These are phyloP conservation scores for Pleurotus tuber-regium DNA, from an alignment of 768 basidiomycete species.

Conservation along the genomic window DNA sequence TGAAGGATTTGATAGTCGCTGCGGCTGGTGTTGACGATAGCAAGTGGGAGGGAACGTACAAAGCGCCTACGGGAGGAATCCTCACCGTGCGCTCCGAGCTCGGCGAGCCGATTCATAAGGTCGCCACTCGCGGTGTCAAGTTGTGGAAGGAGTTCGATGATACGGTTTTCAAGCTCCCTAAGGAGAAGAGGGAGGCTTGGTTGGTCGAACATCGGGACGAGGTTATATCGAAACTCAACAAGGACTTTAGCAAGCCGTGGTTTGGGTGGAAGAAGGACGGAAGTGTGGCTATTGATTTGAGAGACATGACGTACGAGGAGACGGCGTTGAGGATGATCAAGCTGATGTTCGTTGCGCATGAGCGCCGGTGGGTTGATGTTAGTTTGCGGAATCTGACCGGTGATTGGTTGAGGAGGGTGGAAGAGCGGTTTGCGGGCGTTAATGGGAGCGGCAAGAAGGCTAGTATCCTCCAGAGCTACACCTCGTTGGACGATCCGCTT, in stretches of 20 bases:
- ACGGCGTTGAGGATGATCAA: slow-evolving; percentile 87
- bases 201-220: slow-evolving; percentile 83
- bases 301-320: slow-evolving; percentile 99
- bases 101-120: slow-evolving; percentile 99
- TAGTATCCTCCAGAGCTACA: slow-evolving; percentile 83
- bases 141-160: slow-evolving; percentile 99
- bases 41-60: slow-evolving; percentile 93
- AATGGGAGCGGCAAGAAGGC: slow-evolving; percentile 73
- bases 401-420: slow-evolving; percentile 95
- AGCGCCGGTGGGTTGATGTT: slow-evolving; percentile 90
- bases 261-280: slow-evolving; percentile 97
- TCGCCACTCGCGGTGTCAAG: slow-evolving; percentile 95
- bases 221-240: slow-evolving; percentile 89
- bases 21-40: slow-evolving; percentile 89
- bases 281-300: slow-evolving; percentile 76
- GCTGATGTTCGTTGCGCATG: slow-evolving; percentile 91
- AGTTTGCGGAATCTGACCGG: slow-evolving; percentile 92
- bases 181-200: slow-evolving; percentile 94
- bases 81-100: slow-evolving; percentile 97
- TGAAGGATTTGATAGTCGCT: slow-evolving; percentile 96
- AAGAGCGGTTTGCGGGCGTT: slow-evolving; percentile 92
- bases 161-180: slow-evolving; percentile 90
- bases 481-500: slow-evolving; percentile 77
- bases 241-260: slow-evolving; percentile 95
- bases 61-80: slow-evolving; percentile 92